These are phyloP conservation scores for Cystobasidium onofrii DNA, from an alignment of 768 basidiomycete genomes.

Conservation along the genomic window DNA sequence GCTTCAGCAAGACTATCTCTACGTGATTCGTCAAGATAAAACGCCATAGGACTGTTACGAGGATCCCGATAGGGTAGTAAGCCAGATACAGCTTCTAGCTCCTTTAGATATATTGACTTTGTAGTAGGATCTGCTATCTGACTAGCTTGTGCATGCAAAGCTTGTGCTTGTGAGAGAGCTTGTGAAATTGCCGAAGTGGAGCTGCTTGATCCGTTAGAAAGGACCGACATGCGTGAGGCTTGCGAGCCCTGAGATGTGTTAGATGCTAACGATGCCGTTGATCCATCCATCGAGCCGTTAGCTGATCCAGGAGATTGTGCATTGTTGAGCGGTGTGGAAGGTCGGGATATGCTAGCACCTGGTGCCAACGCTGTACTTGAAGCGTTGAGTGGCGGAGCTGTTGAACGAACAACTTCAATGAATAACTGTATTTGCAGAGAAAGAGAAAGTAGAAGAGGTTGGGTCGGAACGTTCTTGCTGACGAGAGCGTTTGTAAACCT, in stretches of 20 bases:
- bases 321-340: constrained; percentile 5
- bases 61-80: constrained; percentile 22
- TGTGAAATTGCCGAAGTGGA: constrained; percentile 4
- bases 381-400: background rate
- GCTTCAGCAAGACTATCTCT: constrained; percentile 2
- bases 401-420: constrained; percentile 18
- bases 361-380: background rate
- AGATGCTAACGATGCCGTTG: constrained; percentile 16
- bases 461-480: background rate
- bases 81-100: constrained; percentile 20
- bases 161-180: constrained; percentile 18
- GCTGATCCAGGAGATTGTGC: constrained; percentile 3
- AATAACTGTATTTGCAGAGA: constrained; percentile 28
- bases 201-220: constrained; percentile 5
- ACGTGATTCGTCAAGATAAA: constrained; percentile 17
- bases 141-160: constrained; percentile 20
- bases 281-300: constrained; percentile 15
- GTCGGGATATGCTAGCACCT: background rate
- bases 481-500: background rate
- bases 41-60: constrained; percentile 13
- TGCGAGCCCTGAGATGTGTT: constrained; percentile 7
- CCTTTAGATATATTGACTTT: background rate
- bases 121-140: constrained; percentile 15
- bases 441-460: background rate
- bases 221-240: constrained; percentile 1